Evolutionary conservation across 2,329 filamentous ascomycete species (phyloP).

Genomic region (Alternaria atra): DNA sequence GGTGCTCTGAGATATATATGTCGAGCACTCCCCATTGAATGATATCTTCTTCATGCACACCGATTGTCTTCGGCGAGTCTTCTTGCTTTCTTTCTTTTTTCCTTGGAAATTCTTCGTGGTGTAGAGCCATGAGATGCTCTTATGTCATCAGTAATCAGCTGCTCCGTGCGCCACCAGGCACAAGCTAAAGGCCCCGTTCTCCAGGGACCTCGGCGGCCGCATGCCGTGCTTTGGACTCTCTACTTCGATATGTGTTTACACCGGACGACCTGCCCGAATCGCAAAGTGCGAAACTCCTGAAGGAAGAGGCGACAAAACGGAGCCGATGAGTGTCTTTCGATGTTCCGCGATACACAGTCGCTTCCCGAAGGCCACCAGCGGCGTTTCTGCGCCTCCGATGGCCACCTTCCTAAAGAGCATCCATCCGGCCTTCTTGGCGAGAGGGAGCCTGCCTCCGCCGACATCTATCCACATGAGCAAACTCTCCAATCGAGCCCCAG

Average conservation of each 20-base stretch:
- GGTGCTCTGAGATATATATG: constrained; percentile 5
- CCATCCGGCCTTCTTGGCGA: constrained; percentile 2
- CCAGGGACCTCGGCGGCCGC: constrained; percentile 3
- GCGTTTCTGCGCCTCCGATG: background rate
- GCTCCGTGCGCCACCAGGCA: background rate
- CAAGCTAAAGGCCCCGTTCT: background rate
- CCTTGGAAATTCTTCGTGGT: background rate
- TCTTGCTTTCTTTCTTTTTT: background rate
- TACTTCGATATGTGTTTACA: background rate
- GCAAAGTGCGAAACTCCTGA: background rate
- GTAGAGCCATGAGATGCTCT: background rate
- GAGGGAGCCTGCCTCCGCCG: background rate
- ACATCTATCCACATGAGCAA: background rate
- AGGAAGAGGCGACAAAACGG: background rate
- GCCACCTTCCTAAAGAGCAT: constrained; percentile 2
- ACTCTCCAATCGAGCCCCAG: constrained; percentile 2
- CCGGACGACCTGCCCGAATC: background rate
- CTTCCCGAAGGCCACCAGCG: background rate
- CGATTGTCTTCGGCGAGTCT: background rate
- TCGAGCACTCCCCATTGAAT: background rate
- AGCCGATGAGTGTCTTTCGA: background rate
- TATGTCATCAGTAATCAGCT: background rate
- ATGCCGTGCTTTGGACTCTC: background rate
- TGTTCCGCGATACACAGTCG: background rate
- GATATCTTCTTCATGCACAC: background rate